Percentiles rank a stretch among this genome's conserved stretches.
These are phyloP conservation scores for Coemansia sp. DNA, from an alignment of 192 early-diverging fungal species.

Conservation along the genomic window DNA sequence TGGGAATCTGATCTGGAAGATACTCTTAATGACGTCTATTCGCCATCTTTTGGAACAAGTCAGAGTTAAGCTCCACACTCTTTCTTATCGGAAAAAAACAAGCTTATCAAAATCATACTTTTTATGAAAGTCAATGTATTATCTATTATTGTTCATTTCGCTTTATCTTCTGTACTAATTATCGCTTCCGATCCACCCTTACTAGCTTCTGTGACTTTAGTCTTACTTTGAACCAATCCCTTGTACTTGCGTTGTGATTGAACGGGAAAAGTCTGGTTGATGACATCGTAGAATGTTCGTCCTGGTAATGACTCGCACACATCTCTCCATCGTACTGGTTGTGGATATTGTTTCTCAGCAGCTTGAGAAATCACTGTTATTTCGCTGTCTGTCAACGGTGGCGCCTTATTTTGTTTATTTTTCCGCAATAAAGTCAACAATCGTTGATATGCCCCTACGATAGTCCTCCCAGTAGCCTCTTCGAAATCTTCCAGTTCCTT, in stretches of 20 bases:
- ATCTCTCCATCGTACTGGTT: constrained; percentile 13
- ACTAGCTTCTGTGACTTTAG: too few species aligned
- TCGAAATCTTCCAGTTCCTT: not conserved
- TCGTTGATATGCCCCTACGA: not conserved
- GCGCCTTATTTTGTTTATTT: not conserved
- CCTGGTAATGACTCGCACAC: constrained; percentile 10
- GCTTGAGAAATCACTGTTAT: constrained; percentile 3
- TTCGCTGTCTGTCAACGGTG: constrained; percentile 6
- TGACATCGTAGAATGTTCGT: constrained; percentile 5
- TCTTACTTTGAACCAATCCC: not conserved
- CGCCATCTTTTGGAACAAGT: not conserved
- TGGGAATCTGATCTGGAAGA: constrained; percentile 54
- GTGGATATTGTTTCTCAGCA: not conserved
- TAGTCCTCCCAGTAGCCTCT: not conserved
- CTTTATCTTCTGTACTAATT: too few species aligned
- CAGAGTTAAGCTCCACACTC: too few species aligned
- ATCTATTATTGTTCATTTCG: too few species aligned
- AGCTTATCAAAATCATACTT: constrained; percentile 1
- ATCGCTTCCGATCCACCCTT: too few species aligned
- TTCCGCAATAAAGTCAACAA: not conserved
- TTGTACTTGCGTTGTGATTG: constrained; percentile 3
- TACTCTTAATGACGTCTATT: constrained; percentile 29
- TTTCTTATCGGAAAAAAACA: not conserved
- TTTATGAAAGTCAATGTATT: not conserved
- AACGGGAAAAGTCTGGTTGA: not conserved